Conservation (phyloP, 2,329 filamentous ascomycete genomes). For the Aspergillus tubingensis region DNA sequence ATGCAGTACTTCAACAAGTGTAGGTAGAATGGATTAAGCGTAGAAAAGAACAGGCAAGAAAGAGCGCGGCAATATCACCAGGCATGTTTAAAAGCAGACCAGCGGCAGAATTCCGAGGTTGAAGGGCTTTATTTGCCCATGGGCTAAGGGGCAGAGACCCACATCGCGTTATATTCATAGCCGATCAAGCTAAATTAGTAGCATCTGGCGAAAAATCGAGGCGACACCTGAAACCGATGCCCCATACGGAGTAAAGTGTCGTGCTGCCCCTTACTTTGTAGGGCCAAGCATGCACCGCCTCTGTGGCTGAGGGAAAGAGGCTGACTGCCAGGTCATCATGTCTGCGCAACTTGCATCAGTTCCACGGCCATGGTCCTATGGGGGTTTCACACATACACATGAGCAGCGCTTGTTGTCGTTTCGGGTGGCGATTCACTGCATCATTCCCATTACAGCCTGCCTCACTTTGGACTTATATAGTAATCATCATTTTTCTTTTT, state of each 20-base stretch:
- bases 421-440: neutral
- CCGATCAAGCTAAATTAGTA: neutral
- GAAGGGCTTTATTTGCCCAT: neutral
- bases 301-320: conserved; percentile 23
- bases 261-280: conserved; percentile 10
- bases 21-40: neutral
- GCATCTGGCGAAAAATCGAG: neutral
- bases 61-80: neutral
- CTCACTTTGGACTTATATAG: conserved; percentile 18
- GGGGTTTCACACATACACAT: conserved; percentile 5
- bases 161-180: neutral
- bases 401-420: neutral
- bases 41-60: neutral
- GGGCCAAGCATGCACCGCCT: conserved; percentile 24
- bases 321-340: conserved; percentile 10
- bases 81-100: neutral
- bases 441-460: conserved; percentile 10
- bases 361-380: neutral
- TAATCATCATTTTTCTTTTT: neutral
- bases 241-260: too few relatives aligned
- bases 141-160: neutral
- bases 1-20: neutral
- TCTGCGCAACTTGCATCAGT: neutral
- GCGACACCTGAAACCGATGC: neutral
- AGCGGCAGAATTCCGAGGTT: neutral